These are phyloP conservation scores for Apiotrichum veenhuisii DNA, from an alignment of 1,284 basidiomycete species.

Conservation along the genomic window DNA sequence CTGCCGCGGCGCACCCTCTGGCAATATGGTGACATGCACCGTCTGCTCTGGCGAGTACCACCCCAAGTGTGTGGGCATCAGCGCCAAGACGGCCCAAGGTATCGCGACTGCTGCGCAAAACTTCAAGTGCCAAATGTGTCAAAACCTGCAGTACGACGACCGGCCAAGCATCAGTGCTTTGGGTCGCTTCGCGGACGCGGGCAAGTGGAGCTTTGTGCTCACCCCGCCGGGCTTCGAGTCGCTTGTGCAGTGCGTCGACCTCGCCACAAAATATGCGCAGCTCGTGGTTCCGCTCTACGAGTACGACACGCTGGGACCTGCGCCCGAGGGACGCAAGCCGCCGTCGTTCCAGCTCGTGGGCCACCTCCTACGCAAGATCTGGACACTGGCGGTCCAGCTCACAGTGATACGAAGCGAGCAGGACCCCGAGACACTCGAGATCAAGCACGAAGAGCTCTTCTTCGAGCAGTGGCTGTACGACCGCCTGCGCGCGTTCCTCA, in stretches of 20 bases:
- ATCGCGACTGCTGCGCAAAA: slow-evolving; percentile 12
- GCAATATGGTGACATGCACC: slow-evolving; percentile 33
- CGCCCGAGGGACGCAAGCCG: not conserved
- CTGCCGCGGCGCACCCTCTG: slow-evolving; percentile 25
- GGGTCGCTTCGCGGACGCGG: slow-evolving; percentile 17
- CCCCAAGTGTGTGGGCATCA: slow-evolving; percentile 35
- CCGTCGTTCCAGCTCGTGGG: slow-evolving; percentile 1
- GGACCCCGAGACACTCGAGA: not conserved
- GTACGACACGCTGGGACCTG: not conserved
- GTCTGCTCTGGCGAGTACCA: slow-evolving; percentile 36
- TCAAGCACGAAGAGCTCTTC: slow-evolving; percentile 19
- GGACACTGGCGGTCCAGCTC: slow-evolving; percentile 31
- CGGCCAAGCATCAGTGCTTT: slow-evolving; percentile 31
- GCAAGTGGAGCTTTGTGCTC: slow-evolving; percentile 32
- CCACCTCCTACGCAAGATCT: slow-evolving; percentile 40
- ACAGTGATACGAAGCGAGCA: slow-evolving; percentile 21
- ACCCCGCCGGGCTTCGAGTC: slow-evolving; percentile 25
- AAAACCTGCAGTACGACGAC: slow-evolving; percentile 26
- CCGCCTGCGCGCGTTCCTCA: slow-evolving; percentile 27
- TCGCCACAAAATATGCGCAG: slow-evolving; percentile 22
- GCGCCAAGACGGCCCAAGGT: slow-evolving; percentile 19
- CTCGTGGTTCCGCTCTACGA: slow-evolving; percentile 25
- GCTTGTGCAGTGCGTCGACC: slow-evolving; percentile 22
- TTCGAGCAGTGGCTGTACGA: slow-evolving; percentile 35
- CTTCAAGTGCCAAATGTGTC: slow-evolving; percentile 43